A percentile compares a stretch with the other conserved stretches of the same genome.
Evolutionary conservation across 2,329 filamentous ascomycete species (phyloP).

Genomic region (Gaeumannomyces sp.): DNA sequence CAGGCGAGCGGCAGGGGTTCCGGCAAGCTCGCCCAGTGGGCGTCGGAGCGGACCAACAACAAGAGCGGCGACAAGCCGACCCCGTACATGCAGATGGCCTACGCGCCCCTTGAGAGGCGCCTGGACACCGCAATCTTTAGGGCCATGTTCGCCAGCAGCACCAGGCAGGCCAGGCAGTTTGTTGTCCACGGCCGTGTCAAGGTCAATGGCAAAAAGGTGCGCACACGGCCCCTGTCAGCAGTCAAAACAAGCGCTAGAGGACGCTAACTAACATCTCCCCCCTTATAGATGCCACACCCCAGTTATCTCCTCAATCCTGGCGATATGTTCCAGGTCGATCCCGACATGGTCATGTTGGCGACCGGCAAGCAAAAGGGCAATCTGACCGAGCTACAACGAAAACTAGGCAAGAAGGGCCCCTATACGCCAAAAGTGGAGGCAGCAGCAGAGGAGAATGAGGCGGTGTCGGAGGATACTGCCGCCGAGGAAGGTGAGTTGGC

Average conservation of each 20-base stretch:
- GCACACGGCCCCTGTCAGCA: conserved; percentile 13
- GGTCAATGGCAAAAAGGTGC: conserved; percentile 92
- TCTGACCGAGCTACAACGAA: conserved; percentile 13
- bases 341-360: conserved; percentile 80
- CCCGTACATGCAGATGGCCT: conserved; percentile 96
- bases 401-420: conserved; percentile 14
- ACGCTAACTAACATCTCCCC: conserved; percentile 10
- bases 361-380: conserved; percentile 67
- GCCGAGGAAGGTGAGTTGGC: conserved; percentile 16
- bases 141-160: conserved; percentile 88
- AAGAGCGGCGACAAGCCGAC: conserved; percentile 33
- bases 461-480: conserved; percentile 23
- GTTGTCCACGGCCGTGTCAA: conserved; percentile 88
- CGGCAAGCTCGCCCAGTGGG: conserved; percentile 43
- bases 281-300: conserved; percentile 59
- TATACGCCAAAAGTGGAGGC: conserved; percentile 7
- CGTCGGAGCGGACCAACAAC: conserved; percentile 11
- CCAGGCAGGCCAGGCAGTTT: conserved; percentile 88
- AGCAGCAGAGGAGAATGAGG: conserved; percentile 22
- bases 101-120: conserved; percentile 82
- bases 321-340: conserved; percentile 95
- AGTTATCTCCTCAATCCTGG: conserved; percentile 94
- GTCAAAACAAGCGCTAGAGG: neutral
- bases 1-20: conserved; percentile 78
- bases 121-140: conserved; percentile 93